Conservation (phyloP, 805 yeast genomes). For the Starmerella khaoyaiensis region DNA sequence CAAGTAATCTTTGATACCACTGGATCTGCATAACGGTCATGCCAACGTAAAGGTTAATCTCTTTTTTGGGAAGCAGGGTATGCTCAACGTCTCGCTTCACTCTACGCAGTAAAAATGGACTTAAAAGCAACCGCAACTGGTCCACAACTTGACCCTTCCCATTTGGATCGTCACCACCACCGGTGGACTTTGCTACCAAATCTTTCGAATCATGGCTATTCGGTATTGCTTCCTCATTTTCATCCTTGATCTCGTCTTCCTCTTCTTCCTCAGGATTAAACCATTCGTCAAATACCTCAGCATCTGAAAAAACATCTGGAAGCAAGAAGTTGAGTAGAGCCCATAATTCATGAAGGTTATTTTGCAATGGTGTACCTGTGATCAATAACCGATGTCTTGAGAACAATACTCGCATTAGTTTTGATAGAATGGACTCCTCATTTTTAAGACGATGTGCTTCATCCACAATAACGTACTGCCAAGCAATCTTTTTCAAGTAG, state of each 20-base stretch:
- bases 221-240: conserved; percentile 4
- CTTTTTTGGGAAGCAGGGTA: conserved; percentile 78
- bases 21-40: conserved; percentile 90
- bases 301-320: conserved; percentile 91
- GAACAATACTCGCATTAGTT: conserved; percentile 76
- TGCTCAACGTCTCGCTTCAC: conserved; percentile 90
- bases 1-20: conserved; percentile 80
- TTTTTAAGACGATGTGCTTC: conserved; percentile 96
- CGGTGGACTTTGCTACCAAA: background rate
- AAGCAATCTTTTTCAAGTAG: conserved; percentile 61
- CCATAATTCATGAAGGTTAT: conserved; percentile 92
- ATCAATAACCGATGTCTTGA: conserved; percentile 74
- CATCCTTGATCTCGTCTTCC: conserved; percentile 7
- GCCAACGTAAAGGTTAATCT: conserved; percentile 80
- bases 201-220: conserved; percentile 27
- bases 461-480: conserved; percentile 91
- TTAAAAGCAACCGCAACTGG: conserved; percentile 72
- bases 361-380: conserved; percentile 94
- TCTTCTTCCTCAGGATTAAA: conserved; percentile 30
- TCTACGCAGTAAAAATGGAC: conserved; percentile 79
- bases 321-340: conserved; percentile 77
- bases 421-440: conserved; percentile 81
- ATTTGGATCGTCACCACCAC: background rate
- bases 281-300: conserved; percentile 86
- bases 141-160: conserved; percentile 57